Base-by-base conservation (phyloP, 257 asterid species). In the Nicotiana noctiflora region DNA sequence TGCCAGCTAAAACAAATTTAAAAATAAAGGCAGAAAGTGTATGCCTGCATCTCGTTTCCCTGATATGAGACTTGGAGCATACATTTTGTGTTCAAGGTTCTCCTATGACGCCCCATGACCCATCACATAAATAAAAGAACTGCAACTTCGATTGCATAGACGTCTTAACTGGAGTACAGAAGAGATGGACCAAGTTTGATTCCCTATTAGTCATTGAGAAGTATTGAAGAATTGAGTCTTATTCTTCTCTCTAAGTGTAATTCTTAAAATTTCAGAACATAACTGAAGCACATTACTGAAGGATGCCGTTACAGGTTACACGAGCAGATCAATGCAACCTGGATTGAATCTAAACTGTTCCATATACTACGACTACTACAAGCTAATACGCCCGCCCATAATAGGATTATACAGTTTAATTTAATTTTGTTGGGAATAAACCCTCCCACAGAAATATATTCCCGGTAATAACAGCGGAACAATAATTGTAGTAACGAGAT, bases 281-380 rank as follows among this genome's bases (percentile, higher is more conserved):
- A 12, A 10, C 55, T 10, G 55, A 31, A 31, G 34, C 32, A 55
- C 9, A 6, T 49, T 9, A 9, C 53, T 9, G 53, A 49, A 49
- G 53, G 0, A 51, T 12, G 55, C 55, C 3, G 12, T 55, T 55
- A 55, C 61, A 55, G 6, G 61, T 3, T 29, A 15, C 27, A 3
- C 23, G 63, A 72, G 80, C 83, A 82, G 66, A 40, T 60, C 8
- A 55, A 76, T 80, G 70, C 84, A 82, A 81, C 88, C 77, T 79
- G 13, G 84, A 85, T 82, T 80, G 90, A 85, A 77, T 72, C 55
- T 32, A 29, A 82, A 51, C 62, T 76, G 78, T 78, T 14, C 62
- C 34, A 31, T 4, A 31, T 31, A 31, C 34, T 31, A 31, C 6
- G 34, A 31, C 34, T 31, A 31, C 34, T 31, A 31, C 5, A 31